These are phyloP conservation scores for Vinca major DNA, from an alignment of 305 asterid species.

Conservation along the genomic window DNA sequence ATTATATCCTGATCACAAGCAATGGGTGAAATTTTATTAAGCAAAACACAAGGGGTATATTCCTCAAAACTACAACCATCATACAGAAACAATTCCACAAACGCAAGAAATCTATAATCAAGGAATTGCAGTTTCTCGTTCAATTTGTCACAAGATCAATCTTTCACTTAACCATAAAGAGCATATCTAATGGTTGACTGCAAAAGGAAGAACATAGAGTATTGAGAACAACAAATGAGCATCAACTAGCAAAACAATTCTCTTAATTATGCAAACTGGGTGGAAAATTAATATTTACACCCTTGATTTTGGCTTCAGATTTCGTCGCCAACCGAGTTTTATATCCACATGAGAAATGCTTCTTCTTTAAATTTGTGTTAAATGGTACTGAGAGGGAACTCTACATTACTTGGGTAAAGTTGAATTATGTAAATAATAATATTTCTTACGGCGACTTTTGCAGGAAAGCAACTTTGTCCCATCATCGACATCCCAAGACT, in stretches of 20 bases:
- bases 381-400: not conserved
- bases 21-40: constrained; percentile 13
- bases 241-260: not conserved
- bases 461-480: not conserved
- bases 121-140: not conserved
- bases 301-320: not conserved
- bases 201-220: not conserved
- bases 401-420: not conserved
- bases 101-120: not conserved
- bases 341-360: too few relatives aligned
- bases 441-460: not conserved
- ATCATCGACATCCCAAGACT: not conserved
- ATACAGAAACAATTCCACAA: not conserved
- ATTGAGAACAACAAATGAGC: not conserved
- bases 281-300: not conserved
- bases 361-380: not conserved
- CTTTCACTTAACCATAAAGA: not conserved
- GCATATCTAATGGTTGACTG: not conserved
- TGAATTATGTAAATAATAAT: not conserved
- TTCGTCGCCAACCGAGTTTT: not conserved
- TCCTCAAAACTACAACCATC: not conserved
- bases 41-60: not conserved
- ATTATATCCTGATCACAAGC: constrained; percentile 57
- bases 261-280: not conserved
- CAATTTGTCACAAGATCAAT: not conserved